These are phyloP conservation scores for Aspergillus hancockii DNA, from an alignment of 495 filamentous ascomycete genomes.

Conservation along the genomic window DNA sequence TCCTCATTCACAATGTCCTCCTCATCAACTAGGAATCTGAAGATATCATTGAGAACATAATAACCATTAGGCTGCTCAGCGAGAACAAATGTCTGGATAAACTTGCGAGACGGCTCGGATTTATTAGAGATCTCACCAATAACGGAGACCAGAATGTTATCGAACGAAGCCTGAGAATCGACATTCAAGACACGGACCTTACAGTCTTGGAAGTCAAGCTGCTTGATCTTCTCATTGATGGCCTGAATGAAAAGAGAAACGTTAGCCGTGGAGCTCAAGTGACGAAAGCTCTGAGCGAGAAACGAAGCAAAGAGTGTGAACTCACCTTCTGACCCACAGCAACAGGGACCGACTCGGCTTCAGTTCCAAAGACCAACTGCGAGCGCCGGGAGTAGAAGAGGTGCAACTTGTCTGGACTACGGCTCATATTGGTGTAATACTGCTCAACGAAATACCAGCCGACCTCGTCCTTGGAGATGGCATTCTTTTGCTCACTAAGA, in stretches of 20 bases:
- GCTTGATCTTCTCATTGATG: conserved; percentile 91
- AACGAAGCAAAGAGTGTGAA: conserved; percentile 12
- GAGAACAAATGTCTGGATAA: conserved; percentile 97
- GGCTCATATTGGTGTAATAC: conserved; percentile 96
- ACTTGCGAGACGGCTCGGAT: conserved; percentile 84
- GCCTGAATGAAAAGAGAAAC: conserved; percentile 51
- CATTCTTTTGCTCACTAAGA: conserved; percentile 44
- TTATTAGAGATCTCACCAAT: conserved; percentile 98
- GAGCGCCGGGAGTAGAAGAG: conserved; percentile 83
- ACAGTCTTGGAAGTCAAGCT: conserved; percentile 92
- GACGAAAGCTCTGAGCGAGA: conserved; percentile 8
- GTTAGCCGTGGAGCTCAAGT: conserved; percentile 7
- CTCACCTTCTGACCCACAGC: conserved; percentile 82
- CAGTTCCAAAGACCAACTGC: conserved; percentile 79
- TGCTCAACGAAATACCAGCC: conserved; percentile 99
- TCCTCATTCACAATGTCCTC: conserved; percentile 62
- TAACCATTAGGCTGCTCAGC: conserved; percentile 96
- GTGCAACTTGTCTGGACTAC: conserved; percentile 88
- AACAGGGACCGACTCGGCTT: conserved; percentile 82
- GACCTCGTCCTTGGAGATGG: conserved; percentile 78
- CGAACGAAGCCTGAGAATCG: conserved; percentile 88
- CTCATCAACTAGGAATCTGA: conserved; percentile 83
- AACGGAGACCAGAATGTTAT: conserved; percentile 93
- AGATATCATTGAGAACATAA: conserved; percentile 97
- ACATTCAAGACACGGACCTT: conserved; percentile 98